A percentile compares a stretch with the other conserved stretches of the same genome.
Evolutionary conservation across 352 stramenopile genomes (phyloP).

Genomic region (Pythium sukuiense): DNA sequence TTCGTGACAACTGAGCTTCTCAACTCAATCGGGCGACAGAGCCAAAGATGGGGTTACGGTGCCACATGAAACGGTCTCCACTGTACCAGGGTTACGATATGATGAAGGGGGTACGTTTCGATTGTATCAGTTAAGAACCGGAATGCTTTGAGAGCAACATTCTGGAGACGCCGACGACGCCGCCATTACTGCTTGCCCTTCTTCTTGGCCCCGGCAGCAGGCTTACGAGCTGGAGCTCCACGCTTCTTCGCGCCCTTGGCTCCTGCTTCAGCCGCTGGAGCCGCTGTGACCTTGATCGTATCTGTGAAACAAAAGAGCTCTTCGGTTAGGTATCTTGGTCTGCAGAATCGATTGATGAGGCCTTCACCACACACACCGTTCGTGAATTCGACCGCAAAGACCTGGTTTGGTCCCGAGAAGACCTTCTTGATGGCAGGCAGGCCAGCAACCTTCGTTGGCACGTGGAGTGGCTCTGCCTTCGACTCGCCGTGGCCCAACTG

Average conservation of each 20-base stretch:
- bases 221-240: conserved; percentile 23
- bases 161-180: background rate
- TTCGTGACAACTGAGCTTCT: background rate
- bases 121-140: conserved; percentile 18
- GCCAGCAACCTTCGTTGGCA: conserved; percentile 51
- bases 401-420: conserved; percentile 65
- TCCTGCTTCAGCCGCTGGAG: conserved; percentile 12
- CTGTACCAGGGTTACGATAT: background rate
- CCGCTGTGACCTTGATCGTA: conserved; percentile 47
- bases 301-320: conserved; percentile 22
- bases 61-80: background rate
- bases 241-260: conserved; percentile 29
- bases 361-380: conserved; percentile 39
- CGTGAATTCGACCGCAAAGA: conserved; percentile 79
- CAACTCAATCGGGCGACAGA: conserved; percentile 8
- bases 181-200: conserved; percentile 24
- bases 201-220: conserved; percentile 28
- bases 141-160: background rate
- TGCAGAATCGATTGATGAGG: background rate
- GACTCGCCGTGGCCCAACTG: conserved; percentile 60
- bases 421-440: conserved; percentile 66
- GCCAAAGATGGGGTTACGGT: background rate
- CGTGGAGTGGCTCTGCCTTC: conserved; percentile 34
- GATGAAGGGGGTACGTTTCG: background rate
- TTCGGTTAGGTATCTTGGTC: background rate